Evolutionary conservation across 169 alveolate genomes (phyloP).

Genomic region (Eimeria sp.): DNA sequence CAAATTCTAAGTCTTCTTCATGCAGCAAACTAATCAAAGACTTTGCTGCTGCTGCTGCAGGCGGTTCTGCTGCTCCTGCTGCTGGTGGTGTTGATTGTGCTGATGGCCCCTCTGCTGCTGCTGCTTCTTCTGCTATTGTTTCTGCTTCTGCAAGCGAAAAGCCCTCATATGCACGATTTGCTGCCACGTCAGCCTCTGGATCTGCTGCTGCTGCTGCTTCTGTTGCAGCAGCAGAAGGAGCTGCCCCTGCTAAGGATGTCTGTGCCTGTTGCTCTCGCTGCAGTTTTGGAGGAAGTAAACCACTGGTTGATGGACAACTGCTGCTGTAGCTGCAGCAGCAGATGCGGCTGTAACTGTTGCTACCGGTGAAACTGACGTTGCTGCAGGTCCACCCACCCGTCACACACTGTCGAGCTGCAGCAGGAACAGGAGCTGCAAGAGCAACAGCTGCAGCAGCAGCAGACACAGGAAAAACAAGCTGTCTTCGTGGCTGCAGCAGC

Average conservation of each 20-base stretch:
- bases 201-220: too few relatives aligned
- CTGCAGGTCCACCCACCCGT: not conserved
- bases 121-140: too few relatives aligned
- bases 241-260: not conserved
- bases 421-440: not conserved
- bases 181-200: too few relatives aligned
- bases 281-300: not conserved
- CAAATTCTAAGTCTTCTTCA: conserved; percentile 44
- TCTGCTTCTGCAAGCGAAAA: too few relatives aligned
- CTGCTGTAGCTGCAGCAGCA: not conserved
- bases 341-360: not conserved
- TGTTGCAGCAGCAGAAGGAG: not conserved
- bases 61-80: not conserved
- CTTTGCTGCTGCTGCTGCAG: not conserved
- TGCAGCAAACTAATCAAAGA: not conserved
- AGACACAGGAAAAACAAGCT: not conserved
- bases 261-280: conserved; percentile 10
- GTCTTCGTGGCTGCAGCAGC: conserved; percentile 1
- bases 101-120: not conserved
- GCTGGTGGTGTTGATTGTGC: not conserved
- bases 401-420: not conserved
- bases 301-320: not conserved
- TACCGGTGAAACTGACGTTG: not conserved
- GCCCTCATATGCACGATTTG: too few relatives aligned
- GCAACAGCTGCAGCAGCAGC: too few relatives aligned